Base-by-base conservation (phyloP, 345 rosid genomes). In the Corymbia maculata region DNA sequence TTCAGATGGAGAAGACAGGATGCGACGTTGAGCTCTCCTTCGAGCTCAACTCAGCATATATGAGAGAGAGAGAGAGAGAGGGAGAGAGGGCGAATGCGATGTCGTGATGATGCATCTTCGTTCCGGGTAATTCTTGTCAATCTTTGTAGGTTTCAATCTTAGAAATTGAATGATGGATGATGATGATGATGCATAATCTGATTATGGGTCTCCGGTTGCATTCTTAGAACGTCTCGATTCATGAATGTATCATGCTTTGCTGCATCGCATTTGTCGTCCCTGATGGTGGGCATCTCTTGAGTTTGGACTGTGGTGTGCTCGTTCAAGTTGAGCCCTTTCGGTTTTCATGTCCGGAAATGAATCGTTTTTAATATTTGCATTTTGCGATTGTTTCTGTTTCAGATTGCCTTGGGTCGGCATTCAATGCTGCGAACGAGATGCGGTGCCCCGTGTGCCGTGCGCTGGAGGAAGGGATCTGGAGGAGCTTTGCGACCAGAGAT, bases 331-430 rank as follows among this genome's bases (percentile, higher is more conserved):
- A 36, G 82, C 24, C 6, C 26, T 19, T 10, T 36, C 24, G 26
- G 82, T 70, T 42, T 1, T 70, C 2, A 21, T 70, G 17, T 42
- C 47, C 1, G 80, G 7, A 11, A 17, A 36, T 70, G 26, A 70
- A 36, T 70, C 45, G 7, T 70, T 70, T 36, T 5, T 70, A 8
- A 0, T 24, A 24, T 24, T 10, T 59, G 14, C 82, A 8, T 70
- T 19, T 36, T 9, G 47, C 47, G 82, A 70, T 9, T 36, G 80
- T 9, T 70, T 70, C 80, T 70, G 80, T 32, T 87, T 66, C 90
- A 90, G 92, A 92, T 82, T 89, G 92, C 88, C 90, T 80, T 36
- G 93, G 93, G 9, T 92, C 92, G 30, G 90, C 92, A 17, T 92
- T 92, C 52, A 92, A 88, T 49, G 86, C 61, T 9, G 36, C 79